Conservation (phyloP, 768 basidiomycete genomes). For the Termitomyces sp. region DNA sequence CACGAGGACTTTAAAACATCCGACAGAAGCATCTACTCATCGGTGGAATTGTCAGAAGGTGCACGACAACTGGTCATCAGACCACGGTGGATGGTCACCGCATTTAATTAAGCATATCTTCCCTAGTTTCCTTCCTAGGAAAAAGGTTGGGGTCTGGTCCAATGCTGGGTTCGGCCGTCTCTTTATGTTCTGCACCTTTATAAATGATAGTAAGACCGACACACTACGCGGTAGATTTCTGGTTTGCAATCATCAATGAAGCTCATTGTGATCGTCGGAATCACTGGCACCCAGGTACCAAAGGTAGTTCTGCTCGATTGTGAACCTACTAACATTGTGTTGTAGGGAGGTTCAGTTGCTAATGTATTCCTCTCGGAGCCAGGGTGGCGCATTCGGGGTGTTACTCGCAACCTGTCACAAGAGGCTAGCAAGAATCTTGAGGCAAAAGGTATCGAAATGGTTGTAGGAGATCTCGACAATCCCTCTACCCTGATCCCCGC, state of each 20-base stretch:
- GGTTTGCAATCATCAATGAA: background rate
- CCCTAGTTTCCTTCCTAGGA: too few species aligned
- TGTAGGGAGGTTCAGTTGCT: constrained; percentile 7
- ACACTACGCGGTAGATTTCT: background rate
- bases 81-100: too few species aligned
- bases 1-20: too few species aligned
- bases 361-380: constrained; percentile 10
- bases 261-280: constrained; percentile 9
- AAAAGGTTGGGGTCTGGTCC: too few species aligned
- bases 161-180: too few species aligned
- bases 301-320: background rate
- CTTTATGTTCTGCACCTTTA: too few species aligned
- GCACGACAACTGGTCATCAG: too few species aligned
- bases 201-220: too few species aligned
- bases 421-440: constrained; percentile 4
- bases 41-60: too few species aligned
- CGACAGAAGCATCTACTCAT: too few species aligned
- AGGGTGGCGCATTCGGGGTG: constrained; percentile 10
- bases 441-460: constrained; percentile 6
- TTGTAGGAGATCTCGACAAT: constrained; percentile 7
- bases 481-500: background rate
- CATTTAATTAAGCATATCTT: too few species aligned
- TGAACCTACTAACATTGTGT: background rate
- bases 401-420: constrained; percentile 3
- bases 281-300: constrained; percentile 9